Evolutionary conservation across 2,329 filamentous ascomycete species (phyloP), one percentile per base, ranked within the genome.

Genomic region (Aureobasidium sp.): DNA sequence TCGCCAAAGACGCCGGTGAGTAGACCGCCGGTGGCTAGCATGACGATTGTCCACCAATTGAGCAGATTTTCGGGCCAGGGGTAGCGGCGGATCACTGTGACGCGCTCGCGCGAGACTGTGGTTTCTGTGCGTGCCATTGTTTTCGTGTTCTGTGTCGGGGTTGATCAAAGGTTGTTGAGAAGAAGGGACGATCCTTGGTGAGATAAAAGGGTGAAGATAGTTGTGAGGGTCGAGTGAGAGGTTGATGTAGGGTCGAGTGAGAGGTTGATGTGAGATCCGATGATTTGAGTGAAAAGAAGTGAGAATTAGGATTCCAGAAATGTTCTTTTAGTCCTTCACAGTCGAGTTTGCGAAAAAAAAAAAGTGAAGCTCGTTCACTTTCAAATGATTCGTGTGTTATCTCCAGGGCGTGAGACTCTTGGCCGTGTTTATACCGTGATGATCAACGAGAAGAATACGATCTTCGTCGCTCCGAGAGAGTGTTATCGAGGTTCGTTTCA

Each of bases 21-120:
- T 58, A 80, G 79, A 29, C 81, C 78, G 12, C 82, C 82, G 1
- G 81, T 79, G 0, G 78, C 80, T 17, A 86, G 76, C 70, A 86
- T 84, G 66, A 85, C 76, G 67, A 86, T 80, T 59, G 83, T 81
- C 84, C 84, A 87, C 68, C 85, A 73, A 68, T 86, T 86, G 66
- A 87, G 78, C 68, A 86, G 83, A 53, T 82, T 76, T 71, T 86
- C 83, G 2, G 84, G 84, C 84, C 84, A 87, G 74, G 80, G 81
- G 75, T 86, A 86, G 39, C 49, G 56, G 39, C 35, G 45, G 2
- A 56, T 42, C 3, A 62, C 19, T 3, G 50, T 62, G 17, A 57
- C 22, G 35, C 60, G 60, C 12, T 62, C 60, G 6, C 50, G 19
- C 7, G 50, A 56, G 3, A 39, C 49, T 6, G 57, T 50, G 29